phyloP scores from a whole-genome alignment of 306 rosid genomes.

The Vigna unguiculata region DNA sequence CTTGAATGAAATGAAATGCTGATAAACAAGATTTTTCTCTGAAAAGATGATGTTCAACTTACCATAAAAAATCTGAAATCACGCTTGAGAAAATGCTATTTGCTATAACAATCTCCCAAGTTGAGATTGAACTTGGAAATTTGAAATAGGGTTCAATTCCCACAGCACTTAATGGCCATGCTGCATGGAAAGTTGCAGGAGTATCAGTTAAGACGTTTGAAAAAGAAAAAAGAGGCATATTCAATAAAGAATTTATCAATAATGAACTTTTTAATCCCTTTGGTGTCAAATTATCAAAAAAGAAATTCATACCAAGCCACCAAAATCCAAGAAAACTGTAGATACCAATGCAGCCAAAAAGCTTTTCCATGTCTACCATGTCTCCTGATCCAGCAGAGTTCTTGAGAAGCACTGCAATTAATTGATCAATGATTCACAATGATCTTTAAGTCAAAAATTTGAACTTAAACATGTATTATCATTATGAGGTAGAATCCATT shows the following conservation, averaged over 20 bases:
- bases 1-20: background rate
- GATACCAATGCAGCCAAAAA: slow-evolving; percentile 81
- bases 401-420: slow-evolving; percentile 69
- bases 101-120: slow-evolving; percentile 59
- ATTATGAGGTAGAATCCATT: slow-evolving; percentile 10
- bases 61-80: slow-evolving; percentile 79
- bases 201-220: slow-evolving; percentile 17
- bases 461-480: background rate
- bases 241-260: no score
- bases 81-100: slow-evolving; percentile 69
- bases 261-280: slow-evolving; percentile 5
- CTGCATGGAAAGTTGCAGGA: slow-evolving; percentile 51
- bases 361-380: slow-evolving; percentile 72
- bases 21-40: background rate
- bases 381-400: slow-evolving; percentile 74
- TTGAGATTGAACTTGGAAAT: slow-evolving; percentile 60
- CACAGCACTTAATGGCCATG: slow-evolving; percentile 68
- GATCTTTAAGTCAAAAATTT: background rate
- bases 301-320: slow-evolving; percentile 74
- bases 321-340: slow-evolving; percentile 74
- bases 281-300: background rate
- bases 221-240: slow-evolving; percentile 5
- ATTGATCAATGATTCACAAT: slow-evolving; percentile 27
- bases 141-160: slow-evolving; percentile 69
- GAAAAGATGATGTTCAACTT: slow-evolving; percentile 37